phyloP scores from a whole-genome alignment of 179 eudicot genomes.

The Camellia oleifera region DNA sequence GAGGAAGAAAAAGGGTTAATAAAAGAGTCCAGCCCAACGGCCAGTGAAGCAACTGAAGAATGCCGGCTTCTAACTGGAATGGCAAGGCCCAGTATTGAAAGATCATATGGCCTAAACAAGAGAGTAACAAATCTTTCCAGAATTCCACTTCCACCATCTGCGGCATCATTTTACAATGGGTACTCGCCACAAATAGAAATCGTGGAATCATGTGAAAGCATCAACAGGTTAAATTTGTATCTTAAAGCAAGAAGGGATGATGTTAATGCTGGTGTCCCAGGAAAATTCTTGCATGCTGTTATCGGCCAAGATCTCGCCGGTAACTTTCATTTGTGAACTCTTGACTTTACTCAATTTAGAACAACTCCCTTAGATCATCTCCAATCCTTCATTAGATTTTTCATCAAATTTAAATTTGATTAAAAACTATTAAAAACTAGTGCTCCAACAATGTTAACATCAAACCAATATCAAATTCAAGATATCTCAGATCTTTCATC shows the following conservation, averaged over 20 bases:
- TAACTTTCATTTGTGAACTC: conserved; percentile 12
- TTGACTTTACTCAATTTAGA: background rate
- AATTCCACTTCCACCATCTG: conserved; percentile 46
- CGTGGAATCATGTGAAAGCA: conserved; percentile 29
- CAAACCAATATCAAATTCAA: too few relatives aligned
- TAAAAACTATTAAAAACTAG: too few relatives aligned
- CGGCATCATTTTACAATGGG: conserved; percentile 43
- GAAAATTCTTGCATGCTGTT: conserved; percentile 44
- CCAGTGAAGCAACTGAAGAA: conserved; percentile 16
- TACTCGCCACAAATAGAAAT: conserved; percentile 33
- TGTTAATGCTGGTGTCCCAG: conserved; percentile 44
- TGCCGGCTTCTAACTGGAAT: background rate
- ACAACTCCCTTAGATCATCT: background rate
- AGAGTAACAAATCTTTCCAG: conserved; percentile 20
- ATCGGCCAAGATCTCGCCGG: conserved; percentile 39
- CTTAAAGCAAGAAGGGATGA: conserved; percentile 36
- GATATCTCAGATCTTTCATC: too few relatives aligned
- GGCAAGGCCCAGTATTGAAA: conserved; percentile 13
- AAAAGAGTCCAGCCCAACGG: conserved; percentile 15
- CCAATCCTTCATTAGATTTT: too few relatives aligned
- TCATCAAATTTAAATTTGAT: too few relatives aligned
- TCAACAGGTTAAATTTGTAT: conserved; percentile 33
- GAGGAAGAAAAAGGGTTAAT: conserved; percentile 13
- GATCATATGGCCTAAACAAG: conserved; percentile 29
- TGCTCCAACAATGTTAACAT: too few relatives aligned